Conservation (phyloP, 2,329 filamentous ascomycete genomes). For the Talaromyces sp. region DNA sequence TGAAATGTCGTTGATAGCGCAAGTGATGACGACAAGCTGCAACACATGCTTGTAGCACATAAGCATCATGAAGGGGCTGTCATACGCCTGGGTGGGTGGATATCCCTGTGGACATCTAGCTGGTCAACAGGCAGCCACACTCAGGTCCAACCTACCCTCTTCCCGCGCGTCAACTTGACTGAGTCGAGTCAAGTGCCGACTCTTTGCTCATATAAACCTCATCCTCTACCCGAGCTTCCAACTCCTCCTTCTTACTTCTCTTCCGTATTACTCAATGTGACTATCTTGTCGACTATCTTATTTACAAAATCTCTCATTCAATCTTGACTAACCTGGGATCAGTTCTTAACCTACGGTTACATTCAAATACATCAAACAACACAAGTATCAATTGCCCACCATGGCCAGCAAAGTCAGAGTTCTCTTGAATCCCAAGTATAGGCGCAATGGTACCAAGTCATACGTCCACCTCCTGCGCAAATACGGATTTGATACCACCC, state of each 20-base stretch:
- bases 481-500: slow-evolving; percentile 61
- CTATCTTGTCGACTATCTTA: not conserved
- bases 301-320: not conserved
- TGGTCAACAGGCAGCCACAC: slow-evolving; percentile 5
- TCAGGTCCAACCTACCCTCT: not conserved
- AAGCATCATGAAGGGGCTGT: not conserved
- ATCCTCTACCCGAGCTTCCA: not conserved
- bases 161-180: not conserved
- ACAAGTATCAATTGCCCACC: slow-evolving; percentile 16
- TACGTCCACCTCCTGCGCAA: slow-evolving; percentile 61
- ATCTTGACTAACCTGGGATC: too few species aligned
- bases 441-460: slow-evolving; percentile 58
- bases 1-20: not conserved
- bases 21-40: slow-evolving; percentile 8
- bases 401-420: slow-evolving; percentile 49
- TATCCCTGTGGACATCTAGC: not conserved
- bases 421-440: slow-evolving; percentile 59
- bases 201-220: slow-evolving; percentile 4
- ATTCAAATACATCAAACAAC: too few species aligned
- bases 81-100: not conserved
- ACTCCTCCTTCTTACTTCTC: not conserved
- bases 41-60: not conserved
- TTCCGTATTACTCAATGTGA: too few species aligned
- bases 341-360: too few species aligned
- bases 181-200: not conserved